Evolutionary conservation across 306 rosid species (phyloP), one percentile per base, ranked within the genome.

Genomic region (Casuarina equisetifolia): DNA sequence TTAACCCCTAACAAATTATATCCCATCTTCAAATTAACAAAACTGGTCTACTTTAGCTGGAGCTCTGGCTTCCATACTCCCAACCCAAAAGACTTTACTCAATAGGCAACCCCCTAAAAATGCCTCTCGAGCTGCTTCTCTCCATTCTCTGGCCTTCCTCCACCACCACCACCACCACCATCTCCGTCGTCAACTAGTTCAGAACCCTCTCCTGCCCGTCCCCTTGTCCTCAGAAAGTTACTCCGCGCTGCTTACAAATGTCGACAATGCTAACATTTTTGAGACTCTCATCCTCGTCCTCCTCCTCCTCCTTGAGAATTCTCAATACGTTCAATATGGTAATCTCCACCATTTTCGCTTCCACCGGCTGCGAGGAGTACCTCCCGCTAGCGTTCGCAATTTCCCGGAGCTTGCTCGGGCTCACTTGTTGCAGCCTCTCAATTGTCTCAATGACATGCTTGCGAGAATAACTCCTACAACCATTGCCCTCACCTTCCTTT

Each of bases 151-250:
- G 32, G 32, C 32, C 32, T 25, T 25, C 32, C 32, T 25, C 32
- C 32, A 25, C 32, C 32, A 25, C 32, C 32, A 25, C 36, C 25
- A 16, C 36, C 61, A 6, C n/a, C 61, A 57, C 38, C 68, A 19
- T 6, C 48, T 13, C 13, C 39, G n/a, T 5, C 32, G 0, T 49
- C 42, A 38, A 17, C 16, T 8, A 15, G 46, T 4, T 74, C n/a
- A 16, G 51, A 53, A 57, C 64, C 46, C 15, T 69, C 8, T 7
- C 75, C 72, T 2, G 59, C 83, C 85, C 80, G 64, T 88, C 85
- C 81, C 5, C 50, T 44, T 3, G 86, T 83, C 13, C 57, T 74
- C 25, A 89, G 87, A 72, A 89, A 45, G 36, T 78, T 62, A 87
- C 1, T 46, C 93, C 91, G 1, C 68, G 39, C 3, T 9, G 48